A percentile compares a stretch with the other conserved stretches of the same genome.
Evolutionary conservation across 108 stramenopile species (phyloP).

Genomic region (Schizochytrium sp.): DNA sequence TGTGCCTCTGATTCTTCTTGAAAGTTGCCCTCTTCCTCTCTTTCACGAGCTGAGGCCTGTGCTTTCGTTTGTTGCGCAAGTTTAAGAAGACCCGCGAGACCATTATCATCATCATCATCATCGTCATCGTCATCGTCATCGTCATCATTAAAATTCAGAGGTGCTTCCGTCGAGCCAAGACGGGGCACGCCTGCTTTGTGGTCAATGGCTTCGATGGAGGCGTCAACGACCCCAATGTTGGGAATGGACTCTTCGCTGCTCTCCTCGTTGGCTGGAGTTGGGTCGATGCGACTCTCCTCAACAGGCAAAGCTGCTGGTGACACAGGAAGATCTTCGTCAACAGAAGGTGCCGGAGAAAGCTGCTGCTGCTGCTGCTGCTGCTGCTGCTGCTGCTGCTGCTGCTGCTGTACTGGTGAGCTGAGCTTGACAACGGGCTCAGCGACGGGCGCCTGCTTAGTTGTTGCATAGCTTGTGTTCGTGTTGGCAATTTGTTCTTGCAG

Average conservation of each 20-base stretch:
- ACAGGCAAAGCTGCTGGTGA: background rate
- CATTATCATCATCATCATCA: background rate
- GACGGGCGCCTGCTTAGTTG: background rate
- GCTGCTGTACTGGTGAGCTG: background rate
- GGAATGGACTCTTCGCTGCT: background rate
- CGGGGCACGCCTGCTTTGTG: no score
- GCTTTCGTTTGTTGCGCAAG: background rate
- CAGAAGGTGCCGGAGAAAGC: background rate
- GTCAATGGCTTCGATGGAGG: background rate
- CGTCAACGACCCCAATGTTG: background rate
- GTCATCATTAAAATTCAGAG: background rate
- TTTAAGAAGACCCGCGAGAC: background rate
- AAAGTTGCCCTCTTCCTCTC: background rate
- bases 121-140: background rate
- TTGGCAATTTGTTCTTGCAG: background rate
- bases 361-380: background rate
- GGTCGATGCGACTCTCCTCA: background rate
- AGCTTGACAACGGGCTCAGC: background rate
- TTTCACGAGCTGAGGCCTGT: background rate
- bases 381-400: background rate
- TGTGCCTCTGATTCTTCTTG: background rate
- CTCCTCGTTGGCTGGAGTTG: background rate
- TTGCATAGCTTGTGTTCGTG: background rate
- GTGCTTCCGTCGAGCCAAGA: no score
- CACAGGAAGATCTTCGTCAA: background rate